Evolutionary conservation across 805 yeast genomes (phyloP).

Genomic region (Lachancea meyersii): DNA sequence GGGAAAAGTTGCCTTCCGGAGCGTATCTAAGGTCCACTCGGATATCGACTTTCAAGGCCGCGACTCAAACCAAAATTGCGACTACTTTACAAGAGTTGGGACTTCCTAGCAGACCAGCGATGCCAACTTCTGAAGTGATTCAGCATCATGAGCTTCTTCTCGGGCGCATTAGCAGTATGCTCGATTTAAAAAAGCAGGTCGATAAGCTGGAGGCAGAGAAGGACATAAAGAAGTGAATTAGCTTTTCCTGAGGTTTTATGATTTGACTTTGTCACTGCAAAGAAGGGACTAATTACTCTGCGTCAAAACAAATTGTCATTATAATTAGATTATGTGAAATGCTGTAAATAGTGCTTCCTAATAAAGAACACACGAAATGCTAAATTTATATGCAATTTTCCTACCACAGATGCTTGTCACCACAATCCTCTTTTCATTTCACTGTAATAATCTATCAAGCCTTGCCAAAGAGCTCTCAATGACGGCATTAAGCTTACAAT

Average conservation of each 20-base stretch:
- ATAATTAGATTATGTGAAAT: too few species aligned
- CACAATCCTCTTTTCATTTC: too few species aligned
- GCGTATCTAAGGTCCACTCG: slow-evolving; percentile 76
- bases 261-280: too few species aligned
- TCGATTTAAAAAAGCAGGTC: slow-evolving; percentile 79
- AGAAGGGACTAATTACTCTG: too few species aligned
- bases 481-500: not conserved
- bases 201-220: slow-evolving; percentile 85
- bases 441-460: not conserved
- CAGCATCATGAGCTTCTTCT: slow-evolving; percentile 70
- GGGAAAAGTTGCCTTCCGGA: slow-evolving; percentile 67
- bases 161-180: slow-evolving; percentile 58
- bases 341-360: too few species aligned
- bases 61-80: slow-evolving; percentile 55
- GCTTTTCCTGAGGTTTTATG: too few species aligned
- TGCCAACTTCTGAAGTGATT: slow-evolving; percentile 79
- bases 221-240: slow-evolving; percentile 35
- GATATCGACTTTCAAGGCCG: slow-evolving; percentile 72
- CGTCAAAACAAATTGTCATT: not conserved
- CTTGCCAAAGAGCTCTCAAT: not conserved
- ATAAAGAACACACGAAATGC: too few species aligned
- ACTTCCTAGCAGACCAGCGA: slow-evolving; percentile 72
- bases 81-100: slow-evolving; percentile 71
- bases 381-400: too few species aligned
- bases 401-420: too few species aligned